Evolutionary conservation across 2,329 filamentous ascomycete genomes (phyloP).

Genomic region (Aspergillus puulaauensis): DNA sequence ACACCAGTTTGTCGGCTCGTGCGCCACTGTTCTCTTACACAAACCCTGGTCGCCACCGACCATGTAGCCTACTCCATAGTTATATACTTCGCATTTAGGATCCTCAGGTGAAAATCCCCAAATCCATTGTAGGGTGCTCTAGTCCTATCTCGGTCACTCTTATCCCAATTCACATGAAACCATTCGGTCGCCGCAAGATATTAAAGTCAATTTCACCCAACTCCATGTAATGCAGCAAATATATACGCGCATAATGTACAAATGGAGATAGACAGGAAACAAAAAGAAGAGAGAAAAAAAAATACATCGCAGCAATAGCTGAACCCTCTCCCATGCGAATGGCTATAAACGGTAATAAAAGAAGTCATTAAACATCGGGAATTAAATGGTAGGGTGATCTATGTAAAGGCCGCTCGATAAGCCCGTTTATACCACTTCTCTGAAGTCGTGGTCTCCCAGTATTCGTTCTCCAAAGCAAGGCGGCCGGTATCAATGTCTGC

Average conservation of each 20-base stretch:
- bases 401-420: slow-evolving; percentile 11
- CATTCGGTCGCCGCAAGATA: neutral
- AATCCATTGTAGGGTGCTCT: neutral
- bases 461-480: slow-evolving; percentile 33
- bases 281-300: neutral
- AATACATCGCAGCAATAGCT: neutral
- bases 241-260: slow-evolving; percentile 14
- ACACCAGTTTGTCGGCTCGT: neutral
- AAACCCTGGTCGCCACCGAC: neutral
- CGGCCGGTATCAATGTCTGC: slow-evolving; percentile 47
- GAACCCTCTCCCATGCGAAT: neutral
- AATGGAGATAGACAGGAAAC: neutral
- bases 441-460: slow-evolving; percentile 24
- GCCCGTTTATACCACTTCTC: slow-evolving; percentile 18
- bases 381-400: neutral
- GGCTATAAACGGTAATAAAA: neutral
- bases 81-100: neutral
- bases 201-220: slow-evolving; percentile 10
- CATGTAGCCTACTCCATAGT: neutral
- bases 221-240: slow-evolving; percentile 13
- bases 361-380: neutral
- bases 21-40: neutral
- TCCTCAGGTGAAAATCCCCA: neutral
- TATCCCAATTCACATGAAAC: neutral
- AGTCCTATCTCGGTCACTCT: neutral